Evolutionary conservation across 768 basidiomycete genomes (phyloP), one percentile per base, ranked within the genome.

Genomic region (Tubosaeta sp.): DNA sequence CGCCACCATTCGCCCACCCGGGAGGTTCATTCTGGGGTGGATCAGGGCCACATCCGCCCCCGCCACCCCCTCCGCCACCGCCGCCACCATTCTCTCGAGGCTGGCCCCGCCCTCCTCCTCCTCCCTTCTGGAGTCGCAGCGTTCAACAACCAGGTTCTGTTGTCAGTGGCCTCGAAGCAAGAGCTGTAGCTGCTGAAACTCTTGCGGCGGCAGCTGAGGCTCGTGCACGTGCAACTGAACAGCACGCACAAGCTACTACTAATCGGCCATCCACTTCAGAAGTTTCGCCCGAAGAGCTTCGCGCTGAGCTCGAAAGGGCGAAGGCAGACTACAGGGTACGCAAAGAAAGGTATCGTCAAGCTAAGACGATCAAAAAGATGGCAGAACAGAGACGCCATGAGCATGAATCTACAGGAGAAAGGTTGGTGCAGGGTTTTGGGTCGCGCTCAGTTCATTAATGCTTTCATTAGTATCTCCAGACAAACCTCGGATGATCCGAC

Each of bases 281-380:
- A 19, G 24, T 6, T 16, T 49, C 63, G 2, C 48, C 64, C n/a
- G 61, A 61, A 49, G 59, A 66, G 16, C 59, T 71, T 35, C 60
- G 65, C 27, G 60, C 55, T 25, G 73, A 79, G 27, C 77, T 89
- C 3, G 82, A 88, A 59, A 78, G 71, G 18, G 86, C 87, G 1
- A 90, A 87, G 58, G 73, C 72, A 24, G 68, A 69, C 21, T 90
- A 90, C 65, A 86, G 80, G 67, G 74, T 73, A 1, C 79, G 83
- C 66, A 90, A 90, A 60, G 86, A 87, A 58, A 73, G 72, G 21
- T 87, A 88, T 58, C 78, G 86, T 25, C 69, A 70, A 56, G 80
- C 83, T 46, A 76, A 80, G 46, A 79, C 82, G 43, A 69, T 71
- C 22, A 77, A 73, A 50, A 74, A 64, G 56, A 73, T 69, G 55